Evolutionary conservation across 306 rosid genomes (phyloP).

Genomic region (Begonia peltatifolia): DNA sequence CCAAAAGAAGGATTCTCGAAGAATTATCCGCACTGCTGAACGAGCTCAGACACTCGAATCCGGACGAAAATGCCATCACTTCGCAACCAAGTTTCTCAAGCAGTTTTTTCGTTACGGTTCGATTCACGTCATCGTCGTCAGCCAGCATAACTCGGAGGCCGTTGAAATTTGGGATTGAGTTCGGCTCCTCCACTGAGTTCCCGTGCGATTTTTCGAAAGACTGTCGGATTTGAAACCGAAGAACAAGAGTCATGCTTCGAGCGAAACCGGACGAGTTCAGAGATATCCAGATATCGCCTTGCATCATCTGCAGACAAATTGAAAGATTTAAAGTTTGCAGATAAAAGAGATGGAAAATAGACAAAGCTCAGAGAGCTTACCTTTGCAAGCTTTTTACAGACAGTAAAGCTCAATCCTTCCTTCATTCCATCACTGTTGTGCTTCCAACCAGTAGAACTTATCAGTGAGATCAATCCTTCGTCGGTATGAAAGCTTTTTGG

Average conservation of each 20-base stretch:
- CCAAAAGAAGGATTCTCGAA: constrained; percentile 39
- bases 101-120: constrained; percentile 60
- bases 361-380: constrained; percentile 14
- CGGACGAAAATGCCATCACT: constrained; percentile 58
- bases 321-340: not conserved
- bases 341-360: not conserved
- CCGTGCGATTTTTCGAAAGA: constrained; percentile 21
- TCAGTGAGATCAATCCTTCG: constrained; percentile 22
- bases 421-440: constrained; percentile 24
- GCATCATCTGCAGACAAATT: constrained; percentile 64
- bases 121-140: constrained; percentile 53
- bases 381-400: constrained; percentile 59
- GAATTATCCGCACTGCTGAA: constrained; percentile 25
- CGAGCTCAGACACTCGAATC: constrained; percentile 47
- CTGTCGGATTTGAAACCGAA: constrained; percentile 39
- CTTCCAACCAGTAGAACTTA: constrained; percentile 19
- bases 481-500: constrained; percentile 9
- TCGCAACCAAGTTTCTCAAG: constrained; percentile 78
- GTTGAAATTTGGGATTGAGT: constrained; percentile 28
- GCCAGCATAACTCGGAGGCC: constrained; percentile 54
- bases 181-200: constrained; percentile 17
- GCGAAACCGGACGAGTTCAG: constrained; percentile 32
- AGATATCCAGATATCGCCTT: constrained; percentile 60
- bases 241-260: constrained; percentile 60
- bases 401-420: constrained; percentile 48